Conservation (phyloP, 192 early-diverging fungal species). For the Coemansia sp. region DNA sequence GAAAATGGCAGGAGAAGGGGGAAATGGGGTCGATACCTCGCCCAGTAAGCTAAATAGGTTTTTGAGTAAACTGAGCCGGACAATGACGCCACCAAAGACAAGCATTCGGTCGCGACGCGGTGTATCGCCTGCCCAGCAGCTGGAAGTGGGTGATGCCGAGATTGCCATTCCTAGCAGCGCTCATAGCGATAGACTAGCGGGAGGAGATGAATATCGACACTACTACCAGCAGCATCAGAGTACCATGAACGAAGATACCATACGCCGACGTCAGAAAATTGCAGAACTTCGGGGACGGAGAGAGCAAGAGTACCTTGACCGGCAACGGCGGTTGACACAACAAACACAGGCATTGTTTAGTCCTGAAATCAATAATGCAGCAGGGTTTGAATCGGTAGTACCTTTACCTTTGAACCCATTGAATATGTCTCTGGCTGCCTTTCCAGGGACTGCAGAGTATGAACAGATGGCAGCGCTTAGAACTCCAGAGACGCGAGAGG, state of each 20-base stretch:
- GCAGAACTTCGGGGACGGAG: constrained; percentile 37
- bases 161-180: not conserved
- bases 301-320: constrained; percentile 9
- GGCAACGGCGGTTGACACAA: constrained; percentile 5
- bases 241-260: constrained; percentile 22
- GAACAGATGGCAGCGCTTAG: not conserved
- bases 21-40: constrained; percentile 5
- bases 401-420: not conserved
- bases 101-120: constrained; percentile 34
- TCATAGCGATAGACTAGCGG: not conserved
- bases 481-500: constrained; percentile 3
- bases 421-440: not conserved
- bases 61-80: constrained; percentile 20
- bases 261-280: constrained; percentile 42
- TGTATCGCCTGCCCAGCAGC: not conserved
- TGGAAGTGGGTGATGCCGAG: constrained; percentile 12
- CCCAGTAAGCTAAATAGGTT: constrained; percentile 23
- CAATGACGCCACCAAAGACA: constrained; percentile 23
- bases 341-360: not conserved
- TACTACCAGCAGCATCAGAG: not conserved
- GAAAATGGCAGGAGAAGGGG: constrained; percentile 10
- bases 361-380: not conserved
- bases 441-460: not conserved
- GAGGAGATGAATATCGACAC: not conserved
- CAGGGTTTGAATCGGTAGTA: not conserved